Evolutionary conservation across 495 filamentous ascomycete species (phyloP).

Genomic region (Trichocladium antarcticum): DNA sequence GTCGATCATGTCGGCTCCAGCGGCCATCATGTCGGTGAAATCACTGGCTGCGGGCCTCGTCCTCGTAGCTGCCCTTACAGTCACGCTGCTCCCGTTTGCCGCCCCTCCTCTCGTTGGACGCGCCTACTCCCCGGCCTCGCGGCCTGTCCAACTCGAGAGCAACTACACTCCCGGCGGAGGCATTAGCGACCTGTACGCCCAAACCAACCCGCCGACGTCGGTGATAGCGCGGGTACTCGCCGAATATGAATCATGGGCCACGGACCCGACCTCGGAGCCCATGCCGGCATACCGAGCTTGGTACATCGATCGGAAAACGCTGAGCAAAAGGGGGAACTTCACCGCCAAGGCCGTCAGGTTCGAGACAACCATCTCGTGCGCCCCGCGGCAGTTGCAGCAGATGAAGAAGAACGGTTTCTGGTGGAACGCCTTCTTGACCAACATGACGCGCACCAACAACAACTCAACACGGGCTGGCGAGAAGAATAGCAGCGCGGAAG

Average conservation of each 20-base stretch:
- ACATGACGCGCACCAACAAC: slow-evolving; percentile 18
- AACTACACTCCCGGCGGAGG: slow-evolving; percentile 17
- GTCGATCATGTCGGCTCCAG: slow-evolving; percentile 15
- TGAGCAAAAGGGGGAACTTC: slow-evolving; percentile 16
- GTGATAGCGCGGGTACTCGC: slow-evolving; percentile 16
- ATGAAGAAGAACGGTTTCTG: slow-evolving; percentile 7
- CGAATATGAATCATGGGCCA: slow-evolving; percentile 20
- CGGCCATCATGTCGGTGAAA: slow-evolving; percentile 10
- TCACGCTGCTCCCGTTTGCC: slow-evolving; percentile 17
- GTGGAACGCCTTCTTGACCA: slow-evolving; percentile 23
- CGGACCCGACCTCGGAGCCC: slow-evolving; percentile 18
- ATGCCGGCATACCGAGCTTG: slow-evolving; percentile 20
- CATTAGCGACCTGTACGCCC: slow-evolving; percentile 18
- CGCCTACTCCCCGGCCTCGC: slow-evolving; percentile 15
- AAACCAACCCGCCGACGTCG: slow-evolving; percentile 21
- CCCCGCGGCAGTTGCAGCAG: slow-evolving; percentile 12
- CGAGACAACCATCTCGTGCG: slow-evolving; percentile 16
- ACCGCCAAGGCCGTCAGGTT: slow-evolving; percentile 17
- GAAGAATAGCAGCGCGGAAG: slow-evolving; percentile 13
- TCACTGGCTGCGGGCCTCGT: slow-evolving; percentile 12
- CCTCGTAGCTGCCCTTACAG: slow-evolving; percentile 4
- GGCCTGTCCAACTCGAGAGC: slow-evolving; percentile 11
- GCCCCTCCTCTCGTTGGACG: slow-evolving; percentile 19
- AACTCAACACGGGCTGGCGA: background rate
- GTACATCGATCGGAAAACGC: slow-evolving; percentile 20